phyloP scores from a whole-genome alignment of 257 asterid genomes.

The Haberlea rhodopensis region DNA sequence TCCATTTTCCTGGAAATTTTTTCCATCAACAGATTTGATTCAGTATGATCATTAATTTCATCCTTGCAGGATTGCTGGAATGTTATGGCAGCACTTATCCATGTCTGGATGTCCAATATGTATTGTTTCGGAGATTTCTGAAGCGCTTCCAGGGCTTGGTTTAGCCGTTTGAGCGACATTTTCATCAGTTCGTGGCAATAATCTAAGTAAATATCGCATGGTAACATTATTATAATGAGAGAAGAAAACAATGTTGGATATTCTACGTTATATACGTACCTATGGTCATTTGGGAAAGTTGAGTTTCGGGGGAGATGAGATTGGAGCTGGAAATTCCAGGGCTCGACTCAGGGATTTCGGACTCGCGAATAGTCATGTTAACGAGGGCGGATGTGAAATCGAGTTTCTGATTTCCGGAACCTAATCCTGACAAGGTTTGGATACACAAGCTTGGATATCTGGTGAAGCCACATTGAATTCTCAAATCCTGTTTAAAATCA shows the following conservation, averaged over 20 bases:
- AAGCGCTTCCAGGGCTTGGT: constrained; percentile 50
- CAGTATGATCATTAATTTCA: constrained; percentile 29
- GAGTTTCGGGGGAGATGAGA: constrained; percentile 50
- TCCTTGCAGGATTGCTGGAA: constrained; percentile 74
- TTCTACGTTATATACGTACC: constrained; percentile 30
- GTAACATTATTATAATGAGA: neutral
- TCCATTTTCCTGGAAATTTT: constrained; percentile 54
- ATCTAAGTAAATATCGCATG: constrained; percentile 26
- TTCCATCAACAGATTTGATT: constrained; percentile 32
- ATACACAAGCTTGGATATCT: constrained; percentile 56
- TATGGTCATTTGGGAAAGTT: constrained; percentile 38
- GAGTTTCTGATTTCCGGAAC: constrained; percentile 22
- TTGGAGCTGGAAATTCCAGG: constrained; percentile 42
- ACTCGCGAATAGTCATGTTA: constrained; percentile 42
- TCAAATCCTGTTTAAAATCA: constrained; percentile 23
- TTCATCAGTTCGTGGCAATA: constrained; percentile 49
- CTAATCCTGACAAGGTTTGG: constrained; percentile 37
- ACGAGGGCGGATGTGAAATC: constrained; percentile 47
- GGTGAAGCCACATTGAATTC: constrained; percentile 56
- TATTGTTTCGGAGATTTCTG: constrained; percentile 42
- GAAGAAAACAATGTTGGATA: no score
- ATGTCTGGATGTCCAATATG: constrained; percentile 67
- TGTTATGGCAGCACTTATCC: constrained; percentile 73
- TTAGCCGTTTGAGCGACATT: constrained; percentile 51
- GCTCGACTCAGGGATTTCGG: constrained; percentile 40